Evolutionary conservation across 169 alveolate species (phyloP), one percentile per base, ranked within the genome.

Genomic region (Amoebophrya sp.): DNA sequence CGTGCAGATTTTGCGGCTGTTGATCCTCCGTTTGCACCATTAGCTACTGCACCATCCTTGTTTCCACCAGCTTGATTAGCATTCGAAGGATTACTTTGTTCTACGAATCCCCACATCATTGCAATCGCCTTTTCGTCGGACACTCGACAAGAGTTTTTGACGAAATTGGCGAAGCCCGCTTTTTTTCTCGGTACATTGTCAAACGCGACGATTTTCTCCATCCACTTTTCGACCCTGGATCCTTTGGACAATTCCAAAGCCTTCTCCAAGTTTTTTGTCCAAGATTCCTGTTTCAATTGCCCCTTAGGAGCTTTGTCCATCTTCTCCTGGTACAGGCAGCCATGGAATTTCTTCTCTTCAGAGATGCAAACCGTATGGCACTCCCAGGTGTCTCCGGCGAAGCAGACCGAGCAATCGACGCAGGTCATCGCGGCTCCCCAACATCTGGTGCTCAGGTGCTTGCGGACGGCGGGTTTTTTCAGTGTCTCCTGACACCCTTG

Each of bases 401-500:
- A 65, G 26, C 83, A 65, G 83, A 65, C 83, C 39, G 1, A 26
- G 33, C 83, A 65, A 36, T 65, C 83, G 38, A 65, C 83, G 83
- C 83, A 65, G 26, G 83, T 65, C 83, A 65, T 65, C 18, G 38
- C n/a, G 33, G 83, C 83, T 29, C 83, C 83, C 83, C 83, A 65
- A 18, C 83, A 65, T 26, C 83, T 1, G 33, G 83, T 65, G 38
- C n/a, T 29, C 83, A 65, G 83, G 83, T 65, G 83, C 83, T 65
- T 65, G 10, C n/a, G 18, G 33, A 65, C 83, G 33, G 83, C 83
- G 33, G 83, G 83, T 36, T 65, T 65, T 36, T 65, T 65, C 83
- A 65, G 83, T 10, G 83, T 65, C 83, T 65, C 83, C 83, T 65
- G 83, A 18, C 83, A 65, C 83, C 83, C 83, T 36, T 65, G 83